Conservation (phyloP, 768 basidiomycete species). For the Suillus lakei region DNA sequence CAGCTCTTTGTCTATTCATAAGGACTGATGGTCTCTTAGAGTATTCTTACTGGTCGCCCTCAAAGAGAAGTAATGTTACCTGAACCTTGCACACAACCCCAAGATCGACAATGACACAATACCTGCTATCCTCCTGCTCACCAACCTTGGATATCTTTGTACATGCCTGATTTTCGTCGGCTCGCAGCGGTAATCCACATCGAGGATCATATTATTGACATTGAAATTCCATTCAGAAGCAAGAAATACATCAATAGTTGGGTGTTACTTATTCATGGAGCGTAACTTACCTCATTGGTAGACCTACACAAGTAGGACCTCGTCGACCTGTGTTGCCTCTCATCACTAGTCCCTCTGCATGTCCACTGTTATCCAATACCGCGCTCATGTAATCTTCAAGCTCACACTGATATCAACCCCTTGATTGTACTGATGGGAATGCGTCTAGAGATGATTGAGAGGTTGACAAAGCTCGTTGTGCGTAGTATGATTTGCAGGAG, state of each 20-base stretch:
- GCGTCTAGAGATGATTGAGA: slow-evolving; percentile 51
- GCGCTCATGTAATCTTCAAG: slow-evolving; percentile 64
- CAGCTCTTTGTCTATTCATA: neutral
- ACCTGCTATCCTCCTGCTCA: slow-evolving; percentile 55
- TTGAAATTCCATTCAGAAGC: slow-evolving; percentile 60
- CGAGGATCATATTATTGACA: slow-evolving; percentile 47
- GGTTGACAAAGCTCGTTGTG: slow-evolving; percentile 52
- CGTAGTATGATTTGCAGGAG: slow-evolving; percentile 46
- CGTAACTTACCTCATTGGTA: slow-evolving; percentile 25
- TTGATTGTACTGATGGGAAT: slow-evolving; percentile 50
- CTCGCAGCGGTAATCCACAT: slow-evolving; percentile 44
- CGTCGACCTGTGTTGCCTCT: slow-evolving; percentile 53
- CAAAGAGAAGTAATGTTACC: slow-evolving; percentile 54
- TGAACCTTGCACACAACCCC: slow-evolving; percentile 57
- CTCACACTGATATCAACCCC: slow-evolving; percentile 54
- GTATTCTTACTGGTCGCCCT: slow-evolving; percentile 62
- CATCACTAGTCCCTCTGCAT: slow-evolving; percentile 46
- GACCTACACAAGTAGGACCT: slow-evolving; percentile 55
- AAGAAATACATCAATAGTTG: slow-evolving; percentile 58
- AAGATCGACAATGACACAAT: slow-evolving; percentile 60
- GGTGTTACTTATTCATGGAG: slow-evolving; percentile 18
- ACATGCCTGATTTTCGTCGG: slow-evolving; percentile 61
- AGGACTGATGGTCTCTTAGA: slow-evolving; percentile 37
- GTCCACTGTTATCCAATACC: slow-evolving; percentile 45
- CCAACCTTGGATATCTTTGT: slow-evolving; percentile 52